A percentile compares a stretch with the other conserved stretches of the same genome.
These are phyloP conservation scores for Mycena vitilis DNA, from an alignment of 768 basidiomycete genomes.

Conservation along the genomic window DNA sequence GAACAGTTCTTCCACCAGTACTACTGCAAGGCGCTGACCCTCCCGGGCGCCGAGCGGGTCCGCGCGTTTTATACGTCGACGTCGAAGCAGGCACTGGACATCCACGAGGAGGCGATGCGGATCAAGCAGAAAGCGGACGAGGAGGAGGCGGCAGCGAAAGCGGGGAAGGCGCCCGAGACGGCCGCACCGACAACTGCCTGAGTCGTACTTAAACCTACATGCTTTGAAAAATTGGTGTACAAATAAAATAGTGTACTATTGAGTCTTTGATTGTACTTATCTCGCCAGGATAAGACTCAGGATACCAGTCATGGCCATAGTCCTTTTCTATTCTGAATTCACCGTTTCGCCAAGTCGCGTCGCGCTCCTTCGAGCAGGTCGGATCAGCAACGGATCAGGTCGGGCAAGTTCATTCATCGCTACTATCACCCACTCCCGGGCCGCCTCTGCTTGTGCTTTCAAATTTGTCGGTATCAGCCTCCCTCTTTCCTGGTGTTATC, in stretches of 20 bases:
- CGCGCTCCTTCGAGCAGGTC: no score
- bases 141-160: constrained; percentile 48
- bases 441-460: no score
- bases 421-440: no score
- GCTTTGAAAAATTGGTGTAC: not conserved
- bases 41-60: constrained; percentile 83
- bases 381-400: no score
- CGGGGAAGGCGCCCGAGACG: not conserved
- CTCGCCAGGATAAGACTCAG: no score
- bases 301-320: no score
- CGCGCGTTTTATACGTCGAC: constrained; percentile 87
- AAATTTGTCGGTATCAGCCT: no score
- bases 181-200: not conserved
- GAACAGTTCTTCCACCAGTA: constrained; percentile 60
- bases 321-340: no score
- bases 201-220: not conserved
- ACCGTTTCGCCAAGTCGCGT: no score
- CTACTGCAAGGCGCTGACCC: constrained; percentile 80
- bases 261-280: no score
- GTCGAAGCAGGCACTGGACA: constrained; percentile 88
- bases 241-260: not conserved
- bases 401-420: no score
- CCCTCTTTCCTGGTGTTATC: no score
- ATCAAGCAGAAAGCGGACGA: constrained; percentile 68
- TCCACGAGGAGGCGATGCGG: constrained; percentile 92